phyloP scores from a whole-genome alignment of 225 moss, liverwort and hornwort species.

The Pseudoscleropodium purum region DNA sequence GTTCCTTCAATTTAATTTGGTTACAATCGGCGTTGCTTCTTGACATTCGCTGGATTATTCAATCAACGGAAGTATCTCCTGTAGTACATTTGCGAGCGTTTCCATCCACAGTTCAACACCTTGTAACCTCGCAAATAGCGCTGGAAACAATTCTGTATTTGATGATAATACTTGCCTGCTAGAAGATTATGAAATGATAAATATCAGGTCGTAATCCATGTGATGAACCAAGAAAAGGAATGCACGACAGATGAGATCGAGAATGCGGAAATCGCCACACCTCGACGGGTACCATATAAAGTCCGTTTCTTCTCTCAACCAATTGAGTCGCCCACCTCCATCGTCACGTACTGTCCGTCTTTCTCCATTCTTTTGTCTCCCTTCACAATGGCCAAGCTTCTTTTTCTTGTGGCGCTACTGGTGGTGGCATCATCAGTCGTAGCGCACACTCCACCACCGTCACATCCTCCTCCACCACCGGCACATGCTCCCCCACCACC shows the following conservation, averaged over 20 bases:
- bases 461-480: not conserved
- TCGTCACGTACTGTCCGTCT: not conserved
- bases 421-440: not conserved
- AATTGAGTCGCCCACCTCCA: not conserved
- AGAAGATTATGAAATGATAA: not conserved
- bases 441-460: not conserved
- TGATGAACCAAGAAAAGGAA: not conserved
- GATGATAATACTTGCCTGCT: not conserved
- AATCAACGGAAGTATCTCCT: not conserved
- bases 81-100: not conserved
- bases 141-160: not conserved
- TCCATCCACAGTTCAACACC: not conserved
- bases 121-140: not conserved
- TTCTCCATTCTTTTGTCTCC: not conserved
- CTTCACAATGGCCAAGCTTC: not conserved
- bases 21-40: not conserved
- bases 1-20: not conserved
- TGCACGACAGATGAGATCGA: not conserved
- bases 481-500: no score
- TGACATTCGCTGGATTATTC: not conserved
- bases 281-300: not conserved
- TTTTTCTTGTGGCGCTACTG: not conserved
- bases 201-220: not conserved
- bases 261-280: not conserved
- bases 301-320: not conserved